These are phyloP conservation scores for Eutrema japonicum DNA, from an alignment of 345 rosid species.

Conservation along the genomic window DNA sequence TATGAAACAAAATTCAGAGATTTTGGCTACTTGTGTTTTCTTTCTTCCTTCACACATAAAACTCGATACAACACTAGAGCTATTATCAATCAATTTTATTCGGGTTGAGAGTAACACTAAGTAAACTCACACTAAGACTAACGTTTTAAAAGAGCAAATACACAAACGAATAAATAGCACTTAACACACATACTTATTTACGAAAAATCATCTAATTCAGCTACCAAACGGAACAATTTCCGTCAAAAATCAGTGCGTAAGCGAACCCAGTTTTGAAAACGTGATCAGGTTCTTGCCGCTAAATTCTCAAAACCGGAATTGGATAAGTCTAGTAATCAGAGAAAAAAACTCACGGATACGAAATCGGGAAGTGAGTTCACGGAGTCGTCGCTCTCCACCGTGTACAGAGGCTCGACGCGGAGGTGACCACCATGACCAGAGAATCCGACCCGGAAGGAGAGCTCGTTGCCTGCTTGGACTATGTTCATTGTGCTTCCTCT, in stretches of 20 bases:
- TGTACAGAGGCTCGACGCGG: constrained; percentile 81
- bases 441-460: constrained; percentile 83
- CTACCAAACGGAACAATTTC: constrained; percentile 11
- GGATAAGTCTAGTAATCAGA: constrained; percentile 3
- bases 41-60: constrained; percentile 7
- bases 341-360: constrained; percentile 57
- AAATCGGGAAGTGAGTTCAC: constrained; percentile 80
- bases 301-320: background rate
- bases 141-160: background rate
- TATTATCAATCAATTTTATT: constrained; percentile 1
- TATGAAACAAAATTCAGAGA: background rate
- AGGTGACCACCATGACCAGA: constrained; percentile 94
- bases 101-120: constrained; percentile 9
- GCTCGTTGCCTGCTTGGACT: constrained; percentile 68
- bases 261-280: constrained; percentile 21
- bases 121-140: background rate
- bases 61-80: constrained; percentile 8
- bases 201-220: background rate
- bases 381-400: constrained; percentile 67
- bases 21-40: constrained; percentile 20
- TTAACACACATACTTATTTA: background rate
- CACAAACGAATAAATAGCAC: background rate
- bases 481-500: constrained; percentile 54
- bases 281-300: constrained; percentile 1
- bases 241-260: background rate